Percentiles rank a stretch among this genome's conserved stretches.
Conservation (phyloP, 805 yeast genomes). For the Kodamaea leandrae region DNA sequence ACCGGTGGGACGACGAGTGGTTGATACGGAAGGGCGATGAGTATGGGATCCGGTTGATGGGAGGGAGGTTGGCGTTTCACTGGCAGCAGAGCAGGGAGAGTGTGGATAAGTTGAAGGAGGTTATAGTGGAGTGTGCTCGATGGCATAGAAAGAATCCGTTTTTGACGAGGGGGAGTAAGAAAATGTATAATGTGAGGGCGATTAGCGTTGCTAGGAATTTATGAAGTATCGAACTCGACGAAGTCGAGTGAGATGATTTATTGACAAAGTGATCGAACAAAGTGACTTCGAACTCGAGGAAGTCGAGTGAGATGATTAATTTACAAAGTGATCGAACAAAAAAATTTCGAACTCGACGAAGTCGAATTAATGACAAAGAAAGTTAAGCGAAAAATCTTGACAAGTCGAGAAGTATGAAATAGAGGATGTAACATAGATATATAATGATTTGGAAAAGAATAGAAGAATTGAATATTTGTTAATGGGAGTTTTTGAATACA, state of each 20-base stretch:
- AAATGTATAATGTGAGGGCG: constrained; percentile 15
- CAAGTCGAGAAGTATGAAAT: too few relatives aligned
- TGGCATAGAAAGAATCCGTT: constrained; percentile 12
- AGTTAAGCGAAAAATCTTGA: too few relatives aligned
- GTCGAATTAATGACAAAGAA: too few relatives aligned
- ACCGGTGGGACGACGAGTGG: constrained; percentile 54
- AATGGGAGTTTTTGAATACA: too few relatives aligned
- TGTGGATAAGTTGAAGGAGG: constrained; percentile 42
- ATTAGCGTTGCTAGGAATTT: too few relatives aligned
- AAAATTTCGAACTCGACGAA: background rate
- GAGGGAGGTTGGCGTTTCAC: constrained; percentile 81
- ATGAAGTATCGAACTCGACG: too few relatives aligned
- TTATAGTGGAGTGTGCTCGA: constrained; percentile 50
- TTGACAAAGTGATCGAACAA: background rate
- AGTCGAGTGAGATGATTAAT: background rate
- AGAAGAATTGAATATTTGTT: too few relatives aligned
- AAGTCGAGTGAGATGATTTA: too few relatives aligned
- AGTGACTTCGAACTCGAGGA: background rate
- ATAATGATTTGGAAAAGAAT: too few relatives aligned
- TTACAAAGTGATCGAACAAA: background rate
- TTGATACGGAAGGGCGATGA: constrained; percentile 50
- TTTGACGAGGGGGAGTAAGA: constrained; percentile 9
- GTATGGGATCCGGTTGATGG: constrained; percentile 61
- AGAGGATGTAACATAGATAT: too few relatives aligned
- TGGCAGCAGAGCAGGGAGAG: constrained; percentile 38